phyloP scores from a whole-genome alignment of 192 early-diverging fungal genomes.

The Anaeromyces robustus region DNA sequence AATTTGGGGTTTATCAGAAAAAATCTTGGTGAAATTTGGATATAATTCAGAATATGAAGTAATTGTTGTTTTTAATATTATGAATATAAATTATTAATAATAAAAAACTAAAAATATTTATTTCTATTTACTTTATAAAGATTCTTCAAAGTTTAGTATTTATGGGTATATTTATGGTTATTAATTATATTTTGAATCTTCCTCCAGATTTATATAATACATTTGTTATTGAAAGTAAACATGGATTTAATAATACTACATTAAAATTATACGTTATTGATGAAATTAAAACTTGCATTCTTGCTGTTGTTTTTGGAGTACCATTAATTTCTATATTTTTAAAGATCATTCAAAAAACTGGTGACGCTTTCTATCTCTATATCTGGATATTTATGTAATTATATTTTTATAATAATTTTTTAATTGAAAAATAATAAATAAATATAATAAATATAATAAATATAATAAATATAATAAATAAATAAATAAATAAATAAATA shows the following conservation, averaged over 20 bases:
- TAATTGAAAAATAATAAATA: no score
- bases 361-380: slow-evolving; percentile 76
- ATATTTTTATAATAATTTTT: background rate
- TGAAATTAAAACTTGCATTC: slow-evolving; percentile 44
- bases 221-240: slow-evolving; percentile 86
- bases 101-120: background rate
- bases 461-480: no score
- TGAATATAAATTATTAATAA: background rate
- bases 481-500: no score
- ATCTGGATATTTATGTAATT: slow-evolving; percentile 78
- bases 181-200: slow-evolving; percentile 47
- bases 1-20: background rate
- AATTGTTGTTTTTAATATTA: background rate
- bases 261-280: slow-evolving; percentile 13
- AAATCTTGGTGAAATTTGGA: background rate
- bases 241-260: slow-evolving; percentile 95
- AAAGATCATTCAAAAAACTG: slow-evolving; percentile 64
- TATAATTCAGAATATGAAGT: background rate
- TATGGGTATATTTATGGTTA: slow-evolving; percentile 31
- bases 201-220: slow-evolving; percentile 76
- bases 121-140: slow-evolving; percentile 16
- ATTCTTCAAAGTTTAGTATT: slow-evolving; percentile 74
- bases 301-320: slow-evolving; percentile 55
- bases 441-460: no score
- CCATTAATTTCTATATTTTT: slow-evolving; percentile 68